Evolutionary conservation across 1,284 basidiomycete genomes (phyloP), one percentile per base, ranked within the genome.

Genomic region (Mycena sp.): DNA sequence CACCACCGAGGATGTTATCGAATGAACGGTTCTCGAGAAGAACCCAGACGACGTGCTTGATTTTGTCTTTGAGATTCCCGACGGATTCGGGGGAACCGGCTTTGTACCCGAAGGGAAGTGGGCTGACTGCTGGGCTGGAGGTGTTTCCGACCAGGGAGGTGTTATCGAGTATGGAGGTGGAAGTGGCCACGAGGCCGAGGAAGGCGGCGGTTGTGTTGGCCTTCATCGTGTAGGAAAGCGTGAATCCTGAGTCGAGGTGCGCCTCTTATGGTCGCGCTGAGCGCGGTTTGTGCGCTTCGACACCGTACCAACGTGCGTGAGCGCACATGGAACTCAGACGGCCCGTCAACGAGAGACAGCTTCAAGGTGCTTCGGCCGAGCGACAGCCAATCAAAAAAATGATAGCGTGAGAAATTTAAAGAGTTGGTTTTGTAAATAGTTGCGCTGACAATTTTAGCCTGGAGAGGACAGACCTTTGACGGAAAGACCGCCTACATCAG

Each of bases 41-140:
- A 29, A 68, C 23, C 67, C 67, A 68, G 26, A 68, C 67, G 32
- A 68, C 67, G 41, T 64, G 64, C 46, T 63, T 68, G 58, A 68
- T 68, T 54, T 68, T 68, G 51, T 64, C 61, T 38, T 68, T 68
- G 11, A 68, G 35, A 49, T 68, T 68, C 30, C 61, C 30, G 25
- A 68, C 54, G 29, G 64, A 66, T 17, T 25, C 46, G 32, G 54
- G 17, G 43, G 61, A 61, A 1, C 67, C 67, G 6, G 67, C 67
- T 26, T 40, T 64, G 56, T 61, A 68, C 19, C 67, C 64, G 26
- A 68, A 68, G 26, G 67, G 67, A 11, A 61, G 41, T 2, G 60
- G 37, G 43, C 9, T 46, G 26, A 43, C 25, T 3, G 19, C 14
- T 12, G 45, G 30, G 11, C 25, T 32, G 11, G 12, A 25, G 29